Evolutionary conservation across 2,329 filamentous ascomycete species (phyloP), one percentile per base, ranked within the genome.

Genomic region (Cadophora luteo-olivacea): DNA sequence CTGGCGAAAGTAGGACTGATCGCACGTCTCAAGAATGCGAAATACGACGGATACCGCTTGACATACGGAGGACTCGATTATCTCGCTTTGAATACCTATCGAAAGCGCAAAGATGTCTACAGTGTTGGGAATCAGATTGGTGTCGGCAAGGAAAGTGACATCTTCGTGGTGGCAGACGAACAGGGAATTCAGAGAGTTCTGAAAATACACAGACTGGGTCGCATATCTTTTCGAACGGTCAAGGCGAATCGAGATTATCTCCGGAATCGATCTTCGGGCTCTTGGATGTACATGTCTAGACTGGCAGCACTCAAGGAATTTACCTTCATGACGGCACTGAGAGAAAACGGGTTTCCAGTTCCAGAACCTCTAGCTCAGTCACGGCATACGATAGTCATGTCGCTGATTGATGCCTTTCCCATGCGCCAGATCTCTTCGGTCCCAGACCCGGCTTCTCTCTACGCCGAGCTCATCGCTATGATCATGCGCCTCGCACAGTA

Each of bases 51-150:
- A 70, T 99, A 99, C 82, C 90, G 97, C 64, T 86, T 99, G 65
- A 97, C 95, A 7, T 99, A 99, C 79, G 96, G 96, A 75, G 96
- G 96, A 1, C 89, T 98, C 60, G 96, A 99, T 83, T 99, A 99
- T 81, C 89, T 99, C n/a, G 93, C 96, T 19, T 86, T 99, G 65
- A 94, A 98, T 81, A 90, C 93, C 0, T 91, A 98, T 79, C 91
- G 94, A 68, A 91, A 92, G 75, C 86, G 89, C 72, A 91, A 91
- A 74, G 87, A 87, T 66, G 87, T 98, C 51, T 98, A 97, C 86
- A 97, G 92, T 74, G 93, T 98, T 4, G 96, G 96, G 64, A 96
- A 92, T 80, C 92, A 97, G 77, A 93, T 99, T 72, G 96, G 97
- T 60, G 94, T 98, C 3, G 96, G 96, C 65, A 99, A 99, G 80